Evolutionary conservation across 768 basidiomycete species (phyloP).

Genomic region (Strobilomyces echinocephalus): DNA sequence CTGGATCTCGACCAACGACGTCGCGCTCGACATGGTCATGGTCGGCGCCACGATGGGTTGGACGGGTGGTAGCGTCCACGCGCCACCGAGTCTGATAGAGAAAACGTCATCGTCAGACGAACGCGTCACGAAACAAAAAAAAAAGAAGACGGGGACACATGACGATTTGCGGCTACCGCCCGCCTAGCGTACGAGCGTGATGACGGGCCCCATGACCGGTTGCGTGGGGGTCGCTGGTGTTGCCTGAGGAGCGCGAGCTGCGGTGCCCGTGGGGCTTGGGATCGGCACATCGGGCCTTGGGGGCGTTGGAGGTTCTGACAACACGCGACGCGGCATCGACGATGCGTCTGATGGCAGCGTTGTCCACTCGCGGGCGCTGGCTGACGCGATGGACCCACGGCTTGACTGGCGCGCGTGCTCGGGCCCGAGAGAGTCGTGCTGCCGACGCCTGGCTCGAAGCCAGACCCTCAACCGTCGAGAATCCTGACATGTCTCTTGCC

Average conservation of each 20-base stretch:
- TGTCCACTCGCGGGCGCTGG: constrained; percentile 1
- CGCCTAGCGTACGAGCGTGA: constrained; percentile 53
- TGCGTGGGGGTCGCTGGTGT: constrained; percentile 27
- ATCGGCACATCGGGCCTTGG: background rate
- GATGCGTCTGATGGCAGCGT: constrained; percentile 4
- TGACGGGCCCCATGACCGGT: constrained; percentile 52
- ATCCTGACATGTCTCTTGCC: constrained; percentile 13
- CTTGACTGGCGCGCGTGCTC: background rate
- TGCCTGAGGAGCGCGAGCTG: constrained; percentile 17
- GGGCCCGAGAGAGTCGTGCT: background rate
- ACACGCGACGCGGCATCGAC: constrained; percentile 7
- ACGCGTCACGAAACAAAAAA: background rate
- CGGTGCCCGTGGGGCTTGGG: background rate
- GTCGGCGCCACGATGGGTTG: constrained; percentile 39
- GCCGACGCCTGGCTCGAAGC: background rate
- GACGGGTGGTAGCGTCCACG: constrained; percentile 60
- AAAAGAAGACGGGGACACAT: constrained; percentile 34
- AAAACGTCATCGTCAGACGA: background rate
- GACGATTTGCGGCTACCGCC: constrained; percentile 34
- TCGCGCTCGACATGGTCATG: constrained; percentile 19
- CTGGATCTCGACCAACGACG: constrained; percentile 82
- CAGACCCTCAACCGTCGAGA: constrained; percentile 1
- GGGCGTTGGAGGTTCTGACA: constrained; percentile 8
- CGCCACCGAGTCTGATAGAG: constrained; percentile 33
- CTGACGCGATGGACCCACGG: background rate